Evolutionary conservation across 2,329 filamentous ascomycete genomes (phyloP).

Genomic region (Trichoderma gracile): DNA sequence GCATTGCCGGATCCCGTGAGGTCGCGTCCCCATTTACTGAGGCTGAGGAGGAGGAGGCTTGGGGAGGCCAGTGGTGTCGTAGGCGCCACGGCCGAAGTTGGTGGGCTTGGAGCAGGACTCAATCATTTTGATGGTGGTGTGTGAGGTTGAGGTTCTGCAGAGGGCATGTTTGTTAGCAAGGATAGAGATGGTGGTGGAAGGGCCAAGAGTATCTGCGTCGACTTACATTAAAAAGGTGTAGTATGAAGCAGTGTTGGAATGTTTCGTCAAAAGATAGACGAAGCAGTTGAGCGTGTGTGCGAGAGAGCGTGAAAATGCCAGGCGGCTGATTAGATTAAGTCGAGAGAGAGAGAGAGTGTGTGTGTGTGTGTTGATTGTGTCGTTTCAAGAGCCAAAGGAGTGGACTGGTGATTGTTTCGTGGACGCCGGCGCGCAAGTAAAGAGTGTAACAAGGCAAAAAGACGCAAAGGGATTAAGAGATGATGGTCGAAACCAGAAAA

Average conservation of each 20-base stretch:
- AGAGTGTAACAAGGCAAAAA: conserved; percentile 10
- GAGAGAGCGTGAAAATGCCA: conserved; percentile 12
- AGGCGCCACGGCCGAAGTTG: conserved; percentile 55
- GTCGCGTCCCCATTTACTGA: conserved; percentile 34
- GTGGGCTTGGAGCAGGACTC: conserved; percentile 37
- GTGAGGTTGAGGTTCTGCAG: not conserved
- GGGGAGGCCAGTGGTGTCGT: conserved; percentile 52
- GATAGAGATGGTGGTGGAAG: not conserved
- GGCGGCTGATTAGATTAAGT: conserved; percentile 10
- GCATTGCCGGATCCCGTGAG: not conserved
- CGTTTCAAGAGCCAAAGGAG: conserved; percentile 22
- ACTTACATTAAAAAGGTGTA: conserved; percentile 16
- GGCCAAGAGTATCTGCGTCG: not conserved
- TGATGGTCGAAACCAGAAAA: conserved; percentile 11
- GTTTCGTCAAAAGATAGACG: not conserved
- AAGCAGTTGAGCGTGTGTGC: not conserved
- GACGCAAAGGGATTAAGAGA: not conserved
- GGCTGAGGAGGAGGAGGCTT: conserved; percentile 50
- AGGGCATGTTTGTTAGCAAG: conserved; percentile 2
- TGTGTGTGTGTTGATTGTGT: too few species aligned
- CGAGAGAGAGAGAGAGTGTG: not conserved
- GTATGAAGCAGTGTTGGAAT: not conserved
- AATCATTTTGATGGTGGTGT: conserved; percentile 40
- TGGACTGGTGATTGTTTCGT: not conserved
- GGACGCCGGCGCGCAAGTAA: conserved; percentile 18